These are phyloP conservation scores for Knufia petricola DNA, from an alignment of 2,329 filamentous ascomycete genomes.

Conservation along the genomic window DNA sequence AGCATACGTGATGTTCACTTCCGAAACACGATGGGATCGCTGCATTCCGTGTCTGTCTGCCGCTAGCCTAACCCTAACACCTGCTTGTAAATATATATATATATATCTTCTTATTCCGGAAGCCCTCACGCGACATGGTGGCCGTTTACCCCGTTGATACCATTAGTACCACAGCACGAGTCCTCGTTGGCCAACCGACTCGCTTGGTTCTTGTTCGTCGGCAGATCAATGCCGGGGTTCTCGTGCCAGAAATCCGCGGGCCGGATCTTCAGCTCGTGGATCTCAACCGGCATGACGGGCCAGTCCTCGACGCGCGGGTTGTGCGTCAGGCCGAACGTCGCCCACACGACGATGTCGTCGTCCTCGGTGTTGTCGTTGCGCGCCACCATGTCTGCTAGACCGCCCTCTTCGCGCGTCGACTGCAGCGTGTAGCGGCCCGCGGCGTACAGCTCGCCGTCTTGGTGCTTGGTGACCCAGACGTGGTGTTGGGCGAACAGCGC, in stretches of 20 bases:
- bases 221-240: conserved; percentile 47
- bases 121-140: no score
- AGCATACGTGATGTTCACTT: no score
- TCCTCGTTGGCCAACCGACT: conserved; percentile 21
- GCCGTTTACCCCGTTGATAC: conserved; percentile 1
- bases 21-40: no score
- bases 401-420: conserved; percentile 34
- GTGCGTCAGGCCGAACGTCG: conserved; percentile 42
- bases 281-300: conserved; percentile 42
- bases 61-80: no score
- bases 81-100: no score
- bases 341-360: conserved; percentile 43
- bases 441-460: conserved; percentile 42
- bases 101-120: no score
- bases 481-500: conserved; percentile 43
- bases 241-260: conserved; percentile 46
- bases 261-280: conserved; percentile 38
- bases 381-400: conserved; percentile 36
- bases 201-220: conserved; percentile 30
- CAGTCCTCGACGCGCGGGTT: conserved; percentile 44
- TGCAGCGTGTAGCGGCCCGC: conserved; percentile 41
- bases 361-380: conserved; percentile 35
- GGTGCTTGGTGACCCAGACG: conserved; percentile 43
- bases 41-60: no score
- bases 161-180: conserved; percentile 7